Evolutionary conservation across 1,139 yeast species (phyloP), one percentile per base, ranked within the genome.

Genomic region (Komagataea norvegica): DNA sequence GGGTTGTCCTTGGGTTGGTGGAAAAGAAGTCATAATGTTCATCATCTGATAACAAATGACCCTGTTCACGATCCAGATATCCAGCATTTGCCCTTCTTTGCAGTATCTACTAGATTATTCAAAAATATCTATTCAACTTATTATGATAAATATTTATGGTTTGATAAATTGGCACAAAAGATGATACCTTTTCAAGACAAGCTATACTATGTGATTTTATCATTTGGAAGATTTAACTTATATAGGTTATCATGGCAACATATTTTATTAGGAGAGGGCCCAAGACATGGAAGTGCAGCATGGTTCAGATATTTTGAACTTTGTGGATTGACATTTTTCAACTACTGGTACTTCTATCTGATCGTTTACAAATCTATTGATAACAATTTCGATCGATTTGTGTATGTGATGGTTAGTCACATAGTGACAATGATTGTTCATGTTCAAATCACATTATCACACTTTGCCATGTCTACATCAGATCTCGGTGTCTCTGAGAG

Each of bases 11-110:
- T 86, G 26, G 95, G 95, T 2, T 87, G 96, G 96, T 87, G 96
- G 96, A 88, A 87, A 54, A 70, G 91, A 37, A 87, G 84, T 59
- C 96, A 87, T 60, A 87, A 87, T 57, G 94, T 87, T 17, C 96
- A 88, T 57, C 96, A 87, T 60, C 63, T 87, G 40, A 72, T 87
- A 38, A 83, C 96, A 13, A 87, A 87, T 59, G 95, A 87, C 54
- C 96, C 96, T 0, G 81, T 82, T 1, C 95, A 87, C 57, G 96
- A 88, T 55, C 96, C 96, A 0, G 96, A 87, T 62, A 88, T 87
- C 55, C 96, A 88, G 60, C 96, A 87, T 61, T 61, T 87, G 46
- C 96, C 96, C 2, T 87, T 87, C 53, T 87, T 87, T 57, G 94
- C 95, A 1, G 93, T 88, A 18, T 79, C 89, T 37, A 70, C 84